A percentile compares a stretch with the other conserved stretches of the same genome.
These are phyloP conservation scores for Debaryomyces coudertii DNA, from an alignment of 1,139 yeast genomes.

Conservation along the genomic window DNA sequence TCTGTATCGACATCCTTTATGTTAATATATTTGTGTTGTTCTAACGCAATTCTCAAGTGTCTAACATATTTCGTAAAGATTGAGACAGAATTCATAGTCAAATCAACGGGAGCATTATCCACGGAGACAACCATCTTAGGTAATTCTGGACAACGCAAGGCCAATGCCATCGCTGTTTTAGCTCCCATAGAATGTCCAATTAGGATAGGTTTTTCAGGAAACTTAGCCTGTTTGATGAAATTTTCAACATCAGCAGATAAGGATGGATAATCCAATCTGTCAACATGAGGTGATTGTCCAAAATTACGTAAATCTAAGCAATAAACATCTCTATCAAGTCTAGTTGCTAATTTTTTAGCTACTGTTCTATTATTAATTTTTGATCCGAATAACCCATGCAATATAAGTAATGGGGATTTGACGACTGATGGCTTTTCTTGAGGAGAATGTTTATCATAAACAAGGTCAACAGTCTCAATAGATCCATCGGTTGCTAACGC, in stretches of 20 bases:
- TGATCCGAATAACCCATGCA: constrained; percentile 92
- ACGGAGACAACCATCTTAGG: constrained; percentile 72
- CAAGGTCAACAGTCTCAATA: constrained; percentile 35
- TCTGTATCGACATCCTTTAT: constrained; percentile 71
- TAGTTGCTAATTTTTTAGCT: constrained; percentile 52
- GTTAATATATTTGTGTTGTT: constrained; percentile 44
- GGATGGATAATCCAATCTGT: constrained; percentile 74
- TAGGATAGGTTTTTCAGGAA: constrained; percentile 55
- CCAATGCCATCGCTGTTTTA: constrained; percentile 87
- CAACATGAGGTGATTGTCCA: constrained; percentile 81
- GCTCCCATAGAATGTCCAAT: constrained; percentile 99
- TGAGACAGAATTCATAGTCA: constrained; percentile 51
- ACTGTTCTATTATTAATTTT: constrained; percentile 77
- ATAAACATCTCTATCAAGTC: constrained; percentile 54
- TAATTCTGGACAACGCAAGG: constrained; percentile 67
- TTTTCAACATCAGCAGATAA: constrained; percentile 83
- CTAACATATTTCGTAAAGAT: constrained; percentile 69
- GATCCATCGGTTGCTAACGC: constrained; percentile 24
- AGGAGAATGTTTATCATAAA: constrained; percentile 36
- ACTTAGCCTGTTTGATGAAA: constrained; percentile 58
- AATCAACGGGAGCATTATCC: constrained; percentile 86
- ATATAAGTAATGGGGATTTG: constrained; percentile 63
- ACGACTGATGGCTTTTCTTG: constrained; percentile 15
- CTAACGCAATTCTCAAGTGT: constrained; percentile 59
- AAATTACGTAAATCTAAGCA: constrained; percentile 87